phyloP scores from a whole-genome alignment of 2,329 filamentous ascomycete species.

The Aspergillus fructus region DNA sequence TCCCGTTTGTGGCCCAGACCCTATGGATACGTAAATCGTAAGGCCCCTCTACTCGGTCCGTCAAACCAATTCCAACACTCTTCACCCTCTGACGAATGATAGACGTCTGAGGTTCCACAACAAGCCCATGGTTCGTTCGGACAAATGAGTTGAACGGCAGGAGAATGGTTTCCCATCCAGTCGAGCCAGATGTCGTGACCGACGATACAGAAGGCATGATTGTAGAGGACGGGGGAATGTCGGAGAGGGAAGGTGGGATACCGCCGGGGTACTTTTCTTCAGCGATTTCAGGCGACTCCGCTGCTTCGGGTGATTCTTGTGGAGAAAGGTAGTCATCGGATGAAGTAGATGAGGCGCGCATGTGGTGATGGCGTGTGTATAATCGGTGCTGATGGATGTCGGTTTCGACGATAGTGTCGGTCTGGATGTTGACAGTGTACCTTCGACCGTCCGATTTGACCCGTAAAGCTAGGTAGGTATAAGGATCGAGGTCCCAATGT shows the following conservation, averaged over 20 bases:
- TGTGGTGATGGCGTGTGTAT: slow-evolving; percentile 51
- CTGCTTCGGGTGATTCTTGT: slow-evolving; percentile 17
- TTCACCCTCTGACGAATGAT: slow-evolving; percentile 82
- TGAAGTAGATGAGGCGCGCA: slow-evolving; percentile 15
- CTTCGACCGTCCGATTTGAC: slow-evolving; percentile 87
- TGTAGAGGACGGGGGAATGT: slow-evolving; percentile 37
- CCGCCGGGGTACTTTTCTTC: slow-evolving; percentile 27
- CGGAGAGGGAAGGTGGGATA: slow-evolving; percentile 38
- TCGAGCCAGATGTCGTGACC: slow-evolving; percentile 62
- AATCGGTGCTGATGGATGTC: slow-evolving; percentile 94
- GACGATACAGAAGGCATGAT: slow-evolving; percentile 31
- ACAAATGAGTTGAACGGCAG: slow-evolving; percentile 93
- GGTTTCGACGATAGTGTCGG: slow-evolving; percentile 88
- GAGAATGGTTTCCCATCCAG: slow-evolving; percentile 92
- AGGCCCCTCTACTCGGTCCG: slow-evolving; percentile 82
- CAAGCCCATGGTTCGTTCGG: slow-evolving; percentile 85
- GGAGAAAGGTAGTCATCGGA: slow-evolving; percentile 16
- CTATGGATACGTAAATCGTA: slow-evolving; percentile 84
- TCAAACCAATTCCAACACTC: slow-evolving; percentile 83
- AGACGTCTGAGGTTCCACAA: slow-evolving; percentile 89
- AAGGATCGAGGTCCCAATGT: slow-evolving; percentile 87
- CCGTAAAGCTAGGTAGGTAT: slow-evolving; percentile 80
- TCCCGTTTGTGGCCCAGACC: slow-evolving; percentile 88
- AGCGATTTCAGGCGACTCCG: slow-evolving; percentile 23
- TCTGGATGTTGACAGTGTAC: slow-evolving; percentile 95